Conservation (phyloP, 140 eudicot genomes). For the Oenanthe javanica region DNA sequence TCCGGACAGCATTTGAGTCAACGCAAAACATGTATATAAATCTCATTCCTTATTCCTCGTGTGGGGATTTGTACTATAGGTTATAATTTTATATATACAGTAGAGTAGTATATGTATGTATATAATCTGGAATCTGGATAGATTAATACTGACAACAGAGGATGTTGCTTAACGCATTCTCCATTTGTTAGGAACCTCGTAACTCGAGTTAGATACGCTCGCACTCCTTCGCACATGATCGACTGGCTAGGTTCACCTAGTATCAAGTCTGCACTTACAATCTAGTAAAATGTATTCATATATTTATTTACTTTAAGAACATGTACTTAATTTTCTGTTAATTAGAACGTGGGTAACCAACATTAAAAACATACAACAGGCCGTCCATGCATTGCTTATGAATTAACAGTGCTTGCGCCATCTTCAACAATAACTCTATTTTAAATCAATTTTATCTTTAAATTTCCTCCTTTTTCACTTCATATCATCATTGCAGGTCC, state of each 20-base stretch:
- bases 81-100: too few species aligned
- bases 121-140: background rate
- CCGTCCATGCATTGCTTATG: background rate
- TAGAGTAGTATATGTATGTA: too few species aligned
- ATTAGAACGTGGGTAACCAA: background rate
- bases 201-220: conserved; percentile 29
- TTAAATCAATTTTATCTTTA: too few species aligned
- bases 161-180: conserved; percentile 65
- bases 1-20: background rate
- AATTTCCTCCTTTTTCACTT: too few species aligned
- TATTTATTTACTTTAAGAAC: background rate
- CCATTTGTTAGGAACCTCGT: conserved; percentile 25
- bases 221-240: conserved; percentile 34
- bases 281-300: background rate
- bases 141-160: conserved; percentile 24
- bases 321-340: too few species aligned
- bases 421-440: too few species aligned
- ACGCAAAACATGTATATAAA: background rate
- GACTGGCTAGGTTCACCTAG: background rate
- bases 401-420: too few species aligned
- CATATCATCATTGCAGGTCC: too few species aligned
- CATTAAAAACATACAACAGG: too few species aligned
- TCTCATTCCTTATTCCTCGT: conserved; percentile 6
- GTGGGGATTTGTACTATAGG: background rate
- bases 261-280: background rate